These are phyloP conservation scores for Haplographium delicatum DNA, from an alignment of 495 filamentous ascomycete species.

Conservation along the genomic window DNA sequence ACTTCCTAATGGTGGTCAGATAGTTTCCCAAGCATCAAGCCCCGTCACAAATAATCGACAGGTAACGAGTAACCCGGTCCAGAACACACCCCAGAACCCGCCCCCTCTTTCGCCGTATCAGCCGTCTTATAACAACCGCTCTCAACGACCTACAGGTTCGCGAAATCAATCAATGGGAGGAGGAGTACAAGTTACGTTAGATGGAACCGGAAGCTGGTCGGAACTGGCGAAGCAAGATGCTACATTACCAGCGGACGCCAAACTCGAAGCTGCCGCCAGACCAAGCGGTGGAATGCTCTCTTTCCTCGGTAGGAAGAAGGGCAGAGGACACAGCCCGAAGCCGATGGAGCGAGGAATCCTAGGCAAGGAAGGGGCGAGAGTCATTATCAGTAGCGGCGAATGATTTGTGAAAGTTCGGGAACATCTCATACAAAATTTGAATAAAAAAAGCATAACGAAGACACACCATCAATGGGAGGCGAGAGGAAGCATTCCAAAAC, in stretches of 20 bases:
- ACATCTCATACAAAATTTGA: too few species aligned
- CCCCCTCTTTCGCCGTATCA: constrained; percentile 43
- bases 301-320: constrained; percentile 83
- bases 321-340: constrained; percentile 85
- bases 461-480: too few species aligned
- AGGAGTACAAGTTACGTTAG: constrained; percentile 85
- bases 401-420: constrained; percentile 10
- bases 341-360: constrained; percentile 89
- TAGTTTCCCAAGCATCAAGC: constrained; percentile 27
- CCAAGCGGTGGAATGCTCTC: constrained; percentile 69
- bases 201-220: constrained; percentile 83
- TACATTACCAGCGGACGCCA: constrained; percentile 66
- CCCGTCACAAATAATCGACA: constrained; percentile 17
- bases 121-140: constrained; percentile 32
- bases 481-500: too few species aligned
- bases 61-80: constrained; percentile 18
- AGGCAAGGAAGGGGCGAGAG: constrained; percentile 89
- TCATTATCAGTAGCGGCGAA: constrained; percentile 48
- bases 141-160: constrained; percentile 37
- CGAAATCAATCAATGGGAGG: constrained; percentile 73
- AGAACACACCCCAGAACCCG: constrained; percentile 31
- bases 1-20: constrained; percentile 17
- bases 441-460: too few species aligned
- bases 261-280: constrained; percentile 39
- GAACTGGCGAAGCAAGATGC: constrained; percentile 77